phyloP scores from a whole-genome alignment of 2,329 filamentous ascomycete genomes.

The Penicillium italicum region DNA sequence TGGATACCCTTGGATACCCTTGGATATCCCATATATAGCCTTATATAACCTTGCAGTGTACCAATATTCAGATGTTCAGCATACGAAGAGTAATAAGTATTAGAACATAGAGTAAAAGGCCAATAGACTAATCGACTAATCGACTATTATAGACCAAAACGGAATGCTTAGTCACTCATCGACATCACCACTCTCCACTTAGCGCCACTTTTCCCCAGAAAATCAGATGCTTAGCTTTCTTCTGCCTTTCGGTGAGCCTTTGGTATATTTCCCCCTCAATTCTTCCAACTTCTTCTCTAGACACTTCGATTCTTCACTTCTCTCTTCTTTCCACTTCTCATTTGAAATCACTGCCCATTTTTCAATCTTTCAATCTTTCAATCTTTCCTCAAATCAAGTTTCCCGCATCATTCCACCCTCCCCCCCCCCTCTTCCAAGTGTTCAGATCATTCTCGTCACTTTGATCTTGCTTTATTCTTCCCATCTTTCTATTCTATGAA shows the following conservation, averaged over 20 bases:
- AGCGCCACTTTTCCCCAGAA: constrained; percentile 21
- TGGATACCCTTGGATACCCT: too few relatives aligned
- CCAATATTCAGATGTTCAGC: too few relatives aligned
- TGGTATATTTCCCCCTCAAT: constrained; percentile 1
- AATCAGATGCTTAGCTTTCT: constrained; percentile 14
- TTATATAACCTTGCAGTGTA: not conserved
- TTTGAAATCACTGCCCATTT: too few relatives aligned
- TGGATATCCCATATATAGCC: too few relatives aligned
- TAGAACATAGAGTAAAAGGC: not conserved
- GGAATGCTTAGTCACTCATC: not conserved
- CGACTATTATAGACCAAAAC: not conserved
- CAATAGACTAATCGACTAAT: not conserved
- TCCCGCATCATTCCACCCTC: not conserved
- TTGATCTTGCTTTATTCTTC: not conserved
- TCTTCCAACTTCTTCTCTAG: not conserved
- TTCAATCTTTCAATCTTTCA: not conserved
- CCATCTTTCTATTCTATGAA: constrained; percentile 14
- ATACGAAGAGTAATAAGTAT: too few relatives aligned
- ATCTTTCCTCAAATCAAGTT: not conserved
- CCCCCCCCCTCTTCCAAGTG: not conserved
- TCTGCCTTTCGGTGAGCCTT: constrained; percentile 1
- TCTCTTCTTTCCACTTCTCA: too few relatives aligned
- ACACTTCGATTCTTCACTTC: too few relatives aligned
- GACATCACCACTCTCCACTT: constrained; percentile 18
- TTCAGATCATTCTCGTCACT: not conserved